Evolutionary conservation across 2,329 filamentous ascomycete genomes (phyloP), one percentile per base, ranked within the genome.

Genomic region (Colletotrichum godetiae): DNA sequence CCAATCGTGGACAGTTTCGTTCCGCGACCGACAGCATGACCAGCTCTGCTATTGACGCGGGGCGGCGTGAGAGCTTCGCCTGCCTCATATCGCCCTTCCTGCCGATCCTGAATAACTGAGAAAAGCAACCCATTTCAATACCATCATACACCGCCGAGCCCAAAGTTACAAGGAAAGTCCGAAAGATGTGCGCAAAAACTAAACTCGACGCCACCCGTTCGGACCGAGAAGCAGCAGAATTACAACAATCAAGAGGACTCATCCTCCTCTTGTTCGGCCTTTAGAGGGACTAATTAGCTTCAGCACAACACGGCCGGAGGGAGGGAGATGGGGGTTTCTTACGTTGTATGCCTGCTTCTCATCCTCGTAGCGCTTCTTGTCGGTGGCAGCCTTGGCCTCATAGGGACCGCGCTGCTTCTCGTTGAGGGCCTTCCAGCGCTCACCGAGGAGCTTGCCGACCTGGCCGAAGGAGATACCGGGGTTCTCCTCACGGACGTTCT

Each of bases 341-440:
- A 97, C 95, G 81, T 95, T 92, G 89, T 97, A 99, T 77, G 91
- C 94, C 78, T 93, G 92, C 91, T 99, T 99, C 91, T 98, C 95
- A 79, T 98, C 94, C 85, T 98, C 96, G 84, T 98, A 99, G 75
- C 97, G 93, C 93, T 98, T 98, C 94, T 98, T 99, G 88, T 99
- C 97, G 76, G 93, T 89, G 65, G 94, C 94, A 82, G 97, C 97
- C 93, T 98, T 98, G 83, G 94, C 94, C 87, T 98, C 96, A 81
- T 98, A 99, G 12, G 97, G 97, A 76, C 89, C 87, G 80, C 96
- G 95, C 86, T 98, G 94, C 90, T 97, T 95, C 79, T 98, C 95
- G 85, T 91, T 94, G 77, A 99, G 90, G 74, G 92, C 94, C 95
- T 99, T 99, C 97, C 97, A 99, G 88, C 94, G 93, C 91, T 98